Conservation (phyloP, 805 yeast species). For the Saccharomycopsis malanga region DNA sequence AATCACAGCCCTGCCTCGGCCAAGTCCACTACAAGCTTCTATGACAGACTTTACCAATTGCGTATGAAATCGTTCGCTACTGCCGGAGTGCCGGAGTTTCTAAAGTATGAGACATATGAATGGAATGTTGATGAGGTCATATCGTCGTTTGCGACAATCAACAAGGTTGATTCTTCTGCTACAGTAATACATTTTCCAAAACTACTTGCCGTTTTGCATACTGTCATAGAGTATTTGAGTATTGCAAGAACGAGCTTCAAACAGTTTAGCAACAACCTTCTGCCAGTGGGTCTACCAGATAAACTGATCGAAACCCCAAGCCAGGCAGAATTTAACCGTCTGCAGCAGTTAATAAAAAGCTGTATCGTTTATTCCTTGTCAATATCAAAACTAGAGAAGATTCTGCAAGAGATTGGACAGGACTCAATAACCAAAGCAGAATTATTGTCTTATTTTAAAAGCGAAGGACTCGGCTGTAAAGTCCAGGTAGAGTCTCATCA, state of each 20-base stretch:
- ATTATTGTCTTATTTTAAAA: background rate
- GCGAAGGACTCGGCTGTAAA: background rate
- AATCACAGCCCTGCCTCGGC: background rate
- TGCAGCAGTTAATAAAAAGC: background rate
- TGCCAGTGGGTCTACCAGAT: background rate
- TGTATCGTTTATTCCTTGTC: background rate
- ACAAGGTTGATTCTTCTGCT: background rate
- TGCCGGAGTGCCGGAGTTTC: conserved; percentile 9
- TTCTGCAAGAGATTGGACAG: background rate
- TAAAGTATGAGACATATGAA: background rate
- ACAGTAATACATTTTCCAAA: background rate
- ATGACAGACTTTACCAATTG: background rate
- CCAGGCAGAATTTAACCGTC: background rate
- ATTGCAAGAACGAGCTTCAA: background rate
- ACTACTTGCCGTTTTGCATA: background rate
- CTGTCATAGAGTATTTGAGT: background rate
- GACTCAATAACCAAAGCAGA: background rate
- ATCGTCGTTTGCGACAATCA: background rate
- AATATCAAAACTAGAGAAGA: background rate
- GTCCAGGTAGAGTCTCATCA: background rate
- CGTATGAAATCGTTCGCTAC: conserved; percentile 9
- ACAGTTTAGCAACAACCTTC: background rate
- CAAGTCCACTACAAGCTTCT: background rate
- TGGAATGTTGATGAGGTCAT: background rate
- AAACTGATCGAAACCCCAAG: background rate